phyloP scores from a whole-genome alignment of 306 rosid species.

The Vigna angularis region DNA sequence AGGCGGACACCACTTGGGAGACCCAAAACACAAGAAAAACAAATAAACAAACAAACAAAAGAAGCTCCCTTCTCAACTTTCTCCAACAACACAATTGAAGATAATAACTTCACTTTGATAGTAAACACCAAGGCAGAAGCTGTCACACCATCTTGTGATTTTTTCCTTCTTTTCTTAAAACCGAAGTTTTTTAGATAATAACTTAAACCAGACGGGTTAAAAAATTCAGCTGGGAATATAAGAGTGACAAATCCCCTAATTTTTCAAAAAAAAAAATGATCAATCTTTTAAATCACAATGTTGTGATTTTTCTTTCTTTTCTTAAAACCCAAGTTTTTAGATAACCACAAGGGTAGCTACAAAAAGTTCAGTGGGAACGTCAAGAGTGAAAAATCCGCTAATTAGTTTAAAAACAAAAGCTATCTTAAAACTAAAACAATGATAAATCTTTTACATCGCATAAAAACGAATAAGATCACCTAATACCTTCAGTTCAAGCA shows the following conservation, averaged over 20 bases:
- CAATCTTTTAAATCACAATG: not conserved
- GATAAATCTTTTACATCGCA: constrained; percentile 7
- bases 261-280: not conserved
- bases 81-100: not conserved
- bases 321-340: not conserved
- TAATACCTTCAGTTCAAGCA: constrained; percentile 62
- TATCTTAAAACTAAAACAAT: not conserved
- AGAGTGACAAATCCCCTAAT: not conserved
- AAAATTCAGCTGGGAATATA: not conserved
- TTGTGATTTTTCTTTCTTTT: not conserved
- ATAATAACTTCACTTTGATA: not conserved
- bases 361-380: not conserved
- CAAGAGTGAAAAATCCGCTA: not conserved
- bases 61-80: not conserved
- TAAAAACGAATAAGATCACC: constrained; percentile 19
- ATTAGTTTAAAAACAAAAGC: not conserved
- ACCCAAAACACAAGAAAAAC: not conserved
- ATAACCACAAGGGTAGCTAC: not conserved
- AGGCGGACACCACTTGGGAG: not conserved
- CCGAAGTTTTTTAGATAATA: not conserved
- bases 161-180: not conserved
- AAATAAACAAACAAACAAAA: not conserved
- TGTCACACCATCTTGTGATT: not conserved
- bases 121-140: not conserved
- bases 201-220: not conserved